phyloP scores from a whole-genome alignment of 805 yeast species.

The Zygotorulaspora danielsina region DNA sequence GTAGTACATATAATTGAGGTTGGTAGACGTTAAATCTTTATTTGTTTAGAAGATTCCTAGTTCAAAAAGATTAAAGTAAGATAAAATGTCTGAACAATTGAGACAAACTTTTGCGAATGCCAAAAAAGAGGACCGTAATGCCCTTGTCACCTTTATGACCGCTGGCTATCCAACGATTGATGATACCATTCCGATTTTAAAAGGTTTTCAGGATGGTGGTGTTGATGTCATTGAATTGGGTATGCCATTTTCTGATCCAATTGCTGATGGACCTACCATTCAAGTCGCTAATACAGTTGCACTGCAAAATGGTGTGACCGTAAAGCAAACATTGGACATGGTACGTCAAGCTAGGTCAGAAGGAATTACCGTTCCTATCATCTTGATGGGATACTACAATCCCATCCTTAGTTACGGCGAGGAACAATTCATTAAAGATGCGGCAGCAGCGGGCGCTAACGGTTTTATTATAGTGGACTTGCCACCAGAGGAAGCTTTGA shows the following conservation, averaged over 20 bases:
- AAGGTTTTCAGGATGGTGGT: slow-evolving; percentile 92
- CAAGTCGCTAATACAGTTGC: slow-evolving; percentile 86
- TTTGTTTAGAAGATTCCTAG: too few species aligned
- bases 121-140: slow-evolving; percentile 67
- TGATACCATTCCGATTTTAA: slow-evolving; percentile 80
- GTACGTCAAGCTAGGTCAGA: slow-evolving; percentile 69
- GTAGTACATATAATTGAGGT: too few species aligned
- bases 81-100: slow-evolving; percentile 36
- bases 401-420: slow-evolving; percentile 91
- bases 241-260: slow-evolving; percentile 95
- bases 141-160: slow-evolving; percentile 86
- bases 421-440: slow-evolving; percentile 68
- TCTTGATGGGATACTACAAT: slow-evolving; percentile 97
- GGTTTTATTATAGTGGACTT: slow-evolving; percentile 93
- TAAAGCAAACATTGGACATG: slow-evolving; percentile 61
- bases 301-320: slow-evolving; percentile 74
- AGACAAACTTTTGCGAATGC: slow-evolving; percentile 55
- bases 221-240: slow-evolving; percentile 94
- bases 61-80: background rate
- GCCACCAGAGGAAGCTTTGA: slow-evolving; percentile 96
- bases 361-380: slow-evolving; percentile 85
- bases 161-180: slow-evolving; percentile 90
- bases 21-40: too few species aligned
- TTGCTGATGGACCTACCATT: slow-evolving; percentile 97
- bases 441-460: slow-evolving; percentile 87